phyloP scores from a whole-genome alignment of 177 flowering plant species.

The Vitis hybrid region DNA sequence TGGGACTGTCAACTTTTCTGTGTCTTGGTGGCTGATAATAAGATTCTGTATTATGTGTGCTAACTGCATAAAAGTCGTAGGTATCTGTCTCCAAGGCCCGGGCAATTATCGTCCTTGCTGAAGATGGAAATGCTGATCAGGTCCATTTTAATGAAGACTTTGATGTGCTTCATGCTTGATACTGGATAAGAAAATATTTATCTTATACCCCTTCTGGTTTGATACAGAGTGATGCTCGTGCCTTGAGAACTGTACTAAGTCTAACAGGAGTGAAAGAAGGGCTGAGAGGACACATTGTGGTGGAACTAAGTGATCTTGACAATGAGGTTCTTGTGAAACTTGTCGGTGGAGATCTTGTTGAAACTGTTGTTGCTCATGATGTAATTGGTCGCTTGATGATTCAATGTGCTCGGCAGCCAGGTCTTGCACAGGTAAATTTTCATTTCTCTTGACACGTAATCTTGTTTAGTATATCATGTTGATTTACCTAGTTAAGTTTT shows the following conservation, averaged over 20 bases:
- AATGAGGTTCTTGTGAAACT: conserved; percentile 87
- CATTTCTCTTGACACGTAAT: not conserved
- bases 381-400: conserved; percentile 92
- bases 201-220: conserved; percentile 15
- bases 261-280: conserved; percentile 84
- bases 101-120: conserved; percentile 77
- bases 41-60: not conserved
- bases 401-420: conserved; percentile 92
- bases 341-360: conserved; percentile 84
- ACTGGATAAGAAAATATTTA: not conserved
- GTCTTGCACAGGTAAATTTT: conserved; percentile 78
- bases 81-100: conserved; percentile 92
- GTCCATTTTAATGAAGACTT: conserved; percentile 22
- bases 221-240: conserved; percentile 84
- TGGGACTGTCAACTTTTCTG: not conserved
- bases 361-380: conserved; percentile 92
- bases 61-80: conserved; percentile 27
- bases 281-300: conserved; percentile 80
- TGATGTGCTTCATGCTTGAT: conserved; percentile 8
- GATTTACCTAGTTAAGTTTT: not conserved
- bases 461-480: not conserved
- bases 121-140: conserved; percentile 93
- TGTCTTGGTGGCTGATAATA: not conserved
- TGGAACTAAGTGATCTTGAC: conserved; percentile 85
- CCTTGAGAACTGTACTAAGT: conserved; percentile 78